Evolutionary conservation across 768 basidiomycete species (phyloP).

Genomic region (Pleurotus citrinopileatus): DNA sequence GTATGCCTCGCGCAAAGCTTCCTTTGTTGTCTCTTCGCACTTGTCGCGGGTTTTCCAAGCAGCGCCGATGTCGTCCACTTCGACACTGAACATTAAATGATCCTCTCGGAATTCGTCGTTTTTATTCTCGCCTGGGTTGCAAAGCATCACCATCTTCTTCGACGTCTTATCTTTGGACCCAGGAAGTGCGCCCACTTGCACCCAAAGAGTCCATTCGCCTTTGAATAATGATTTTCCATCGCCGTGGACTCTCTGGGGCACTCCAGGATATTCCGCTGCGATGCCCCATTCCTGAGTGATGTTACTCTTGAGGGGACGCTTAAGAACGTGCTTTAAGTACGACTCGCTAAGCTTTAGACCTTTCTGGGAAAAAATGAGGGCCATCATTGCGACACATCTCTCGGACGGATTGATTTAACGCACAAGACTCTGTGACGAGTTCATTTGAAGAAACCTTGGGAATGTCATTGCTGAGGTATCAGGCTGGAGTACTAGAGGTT

Average conservation of each 20-base stretch:
- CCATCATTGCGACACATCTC: no score
- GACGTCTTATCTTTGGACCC: not conserved
- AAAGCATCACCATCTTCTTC: not conserved
- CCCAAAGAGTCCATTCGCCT: not conserved
- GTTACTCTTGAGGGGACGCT: not conserved
- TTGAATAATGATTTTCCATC: not conserved
- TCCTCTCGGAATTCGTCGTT: not conserved
- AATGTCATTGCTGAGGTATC: no score
- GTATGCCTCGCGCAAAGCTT: not conserved
- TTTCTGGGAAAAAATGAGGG: no score
- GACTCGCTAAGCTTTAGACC: no score
- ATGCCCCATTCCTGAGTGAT: not conserved
- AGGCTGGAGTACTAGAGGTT: no score
- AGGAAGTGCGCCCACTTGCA: not conserved
- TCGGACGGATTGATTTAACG: not conserved
- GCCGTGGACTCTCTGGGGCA: not conserved
- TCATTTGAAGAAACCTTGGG: no score
- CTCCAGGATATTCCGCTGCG: not conserved
- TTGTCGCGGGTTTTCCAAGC: not conserved
- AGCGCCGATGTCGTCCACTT: not conserved
- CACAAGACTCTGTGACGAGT: no score
- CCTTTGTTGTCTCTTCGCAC: not conserved
- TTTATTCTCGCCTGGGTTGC: not conserved
- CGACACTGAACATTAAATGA: not conserved
- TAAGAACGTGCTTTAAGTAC: not conserved